phyloP scores from a whole-genome alignment of 139 green algal species.

The Marvania coccoides region DNA sequence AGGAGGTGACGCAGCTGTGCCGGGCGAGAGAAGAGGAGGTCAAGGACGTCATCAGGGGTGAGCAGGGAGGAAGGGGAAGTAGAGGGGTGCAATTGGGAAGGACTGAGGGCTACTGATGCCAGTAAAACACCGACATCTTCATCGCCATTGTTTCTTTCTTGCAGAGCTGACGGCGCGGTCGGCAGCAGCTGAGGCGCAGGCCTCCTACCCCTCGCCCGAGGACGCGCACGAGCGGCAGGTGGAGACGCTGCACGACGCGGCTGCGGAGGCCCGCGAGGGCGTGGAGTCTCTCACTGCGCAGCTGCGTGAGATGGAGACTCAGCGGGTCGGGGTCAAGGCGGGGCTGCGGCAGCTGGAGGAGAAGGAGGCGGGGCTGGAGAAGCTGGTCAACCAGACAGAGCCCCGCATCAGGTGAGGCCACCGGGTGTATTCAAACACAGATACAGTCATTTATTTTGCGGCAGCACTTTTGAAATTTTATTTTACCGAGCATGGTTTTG shows the following conservation, averaged over 20 bases:
- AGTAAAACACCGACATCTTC: neutral
- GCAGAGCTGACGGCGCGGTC: constrained; percentile 12
- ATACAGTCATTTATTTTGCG: neutral
- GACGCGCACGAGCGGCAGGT: constrained; percentile 11
- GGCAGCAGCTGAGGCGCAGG: neutral
- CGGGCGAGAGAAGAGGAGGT: constrained; percentile 10
- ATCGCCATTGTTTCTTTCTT: neutral
- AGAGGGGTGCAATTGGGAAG: neutral
- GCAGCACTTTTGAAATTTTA: neutral
- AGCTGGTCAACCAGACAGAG: constrained; percentile 16
- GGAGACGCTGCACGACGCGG: neutral
- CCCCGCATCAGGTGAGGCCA: constrained; percentile 8
- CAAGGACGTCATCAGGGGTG: constrained; percentile 20
- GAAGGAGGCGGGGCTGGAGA: constrained; percentile 8
- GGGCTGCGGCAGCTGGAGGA: constrained; percentile 1
- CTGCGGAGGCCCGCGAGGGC: neutral
- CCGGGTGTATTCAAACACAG: neutral
- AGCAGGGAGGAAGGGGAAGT: neutral
- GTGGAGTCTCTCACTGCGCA: constrained; percentile 7
- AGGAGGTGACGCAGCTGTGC: constrained; percentile 13
- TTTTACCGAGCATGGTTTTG: neutral
- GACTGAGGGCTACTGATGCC: neutral
- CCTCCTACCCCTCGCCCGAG: constrained; percentile 13
- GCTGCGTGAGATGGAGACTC: constrained; percentile 12
- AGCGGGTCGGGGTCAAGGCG: neutral